Evolutionary conservation across 1,284 basidiomycete species (phyloP).

Genomic region (Marasmius sp.): DNA sequence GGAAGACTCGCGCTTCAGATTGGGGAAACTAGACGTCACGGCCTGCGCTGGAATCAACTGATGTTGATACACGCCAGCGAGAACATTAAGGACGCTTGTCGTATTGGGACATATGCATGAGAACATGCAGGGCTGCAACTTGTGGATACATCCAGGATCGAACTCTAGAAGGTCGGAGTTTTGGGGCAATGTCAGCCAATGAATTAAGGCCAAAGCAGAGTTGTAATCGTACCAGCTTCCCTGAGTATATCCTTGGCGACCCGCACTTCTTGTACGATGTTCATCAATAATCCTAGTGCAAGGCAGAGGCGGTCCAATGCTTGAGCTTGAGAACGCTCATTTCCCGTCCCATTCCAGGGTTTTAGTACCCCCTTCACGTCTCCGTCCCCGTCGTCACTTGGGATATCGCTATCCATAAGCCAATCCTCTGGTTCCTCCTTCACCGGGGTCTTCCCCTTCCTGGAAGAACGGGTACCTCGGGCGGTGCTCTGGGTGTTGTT

Average conservation of each 20-base stretch:
- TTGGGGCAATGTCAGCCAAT: neutral
- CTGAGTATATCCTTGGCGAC: slow-evolving; percentile 44
- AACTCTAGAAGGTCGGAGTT: neutral
- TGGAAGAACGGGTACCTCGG: neutral
- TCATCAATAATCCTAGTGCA: slow-evolving; percentile 68
- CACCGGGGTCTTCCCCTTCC: neutral
- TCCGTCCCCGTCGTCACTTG: slow-evolving; percentile 21
- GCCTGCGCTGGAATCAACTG: slow-evolving; percentile 17
- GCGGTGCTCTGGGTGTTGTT: neutral
- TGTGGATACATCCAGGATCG: slow-evolving; percentile 46
- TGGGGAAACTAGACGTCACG: slow-evolving; percentile 14
- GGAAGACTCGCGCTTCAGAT: slow-evolving; percentile 6
- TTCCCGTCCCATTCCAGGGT: neutral
- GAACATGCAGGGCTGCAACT: slow-evolving; percentile 42
- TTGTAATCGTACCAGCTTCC: slow-evolving; percentile 42
- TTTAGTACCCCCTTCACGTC: slow-evolving; percentile 13
- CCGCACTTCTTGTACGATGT: slow-evolving; percentile 61
- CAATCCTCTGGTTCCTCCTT: slow-evolving; percentile 12
- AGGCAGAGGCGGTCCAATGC: slow-evolving; percentile 68
- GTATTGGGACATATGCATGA: slow-evolving; percentile 48
- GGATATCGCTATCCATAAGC: slow-evolving; percentile 13
- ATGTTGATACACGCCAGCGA: slow-evolving; percentile 42
- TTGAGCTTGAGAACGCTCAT: slow-evolving; percentile 22
- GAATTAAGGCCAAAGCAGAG: neutral
- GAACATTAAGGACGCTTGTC: slow-evolving; percentile 44